These are phyloP conservation scores for Rubus parviflorus DNA, from an alignment of 306 rosid genomes.

Conservation along the genomic window DNA sequence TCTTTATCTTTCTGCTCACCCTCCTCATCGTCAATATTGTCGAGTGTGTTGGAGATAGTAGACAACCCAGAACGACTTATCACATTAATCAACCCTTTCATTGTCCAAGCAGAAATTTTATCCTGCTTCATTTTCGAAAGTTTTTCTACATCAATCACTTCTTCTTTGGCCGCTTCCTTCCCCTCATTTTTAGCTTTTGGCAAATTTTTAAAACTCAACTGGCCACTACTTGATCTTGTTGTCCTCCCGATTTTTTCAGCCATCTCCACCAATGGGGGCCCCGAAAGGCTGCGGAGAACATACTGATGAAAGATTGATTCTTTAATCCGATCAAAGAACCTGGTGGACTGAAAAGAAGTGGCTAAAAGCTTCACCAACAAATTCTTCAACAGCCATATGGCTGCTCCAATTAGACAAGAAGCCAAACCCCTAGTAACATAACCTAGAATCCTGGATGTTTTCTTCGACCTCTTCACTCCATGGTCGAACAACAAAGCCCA, in stretches of 20 bases:
- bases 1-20: conserved; percentile 48
- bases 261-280: conserved; percentile 70
- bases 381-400: conserved; percentile 63
- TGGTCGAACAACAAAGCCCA: conserved; percentile 60
- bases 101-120: conserved; percentile 86
- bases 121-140: conserved; percentile 71
- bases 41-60: conserved; percentile 54
- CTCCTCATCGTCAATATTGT: conserved; percentile 42
- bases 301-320: conserved; percentile 82
- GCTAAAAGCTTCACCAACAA: conserved; percentile 65
- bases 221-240: conserved; percentile 37
- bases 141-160: conserved; percentile 81
- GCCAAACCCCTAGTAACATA: conserved; percentile 62
- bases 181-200: conserved; percentile 30
- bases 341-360: conserved; percentile 61
- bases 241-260: conserved; percentile 45
- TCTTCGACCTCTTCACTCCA: conserved; percentile 44
- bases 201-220: conserved; percentile 51
- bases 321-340: conserved; percentile 89
- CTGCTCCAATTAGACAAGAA: conserved; percentile 61
- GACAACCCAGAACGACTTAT: conserved; percentile 68
- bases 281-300: conserved; percentile 65
- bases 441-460: conserved; percentile 38
- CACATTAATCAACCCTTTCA: conserved; percentile 71
- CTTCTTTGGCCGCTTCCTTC: conserved; percentile 47